Evolutionary conservation across 768 basidiomycete species (phyloP).

Genomic region (Lentinula sp.): DNA sequence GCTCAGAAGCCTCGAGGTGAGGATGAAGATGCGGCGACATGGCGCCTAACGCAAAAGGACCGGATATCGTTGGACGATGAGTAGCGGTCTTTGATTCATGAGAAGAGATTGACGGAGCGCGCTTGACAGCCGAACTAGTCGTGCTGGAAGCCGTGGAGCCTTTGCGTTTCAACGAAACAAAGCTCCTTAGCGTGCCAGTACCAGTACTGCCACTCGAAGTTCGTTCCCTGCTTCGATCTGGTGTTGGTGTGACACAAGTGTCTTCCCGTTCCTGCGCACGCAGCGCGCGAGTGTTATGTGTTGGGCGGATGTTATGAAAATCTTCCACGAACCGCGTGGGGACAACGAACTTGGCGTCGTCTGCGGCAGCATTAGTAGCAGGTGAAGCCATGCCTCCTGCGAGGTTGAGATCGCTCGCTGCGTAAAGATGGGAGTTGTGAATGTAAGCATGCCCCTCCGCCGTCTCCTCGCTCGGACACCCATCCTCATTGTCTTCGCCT

Average conservation of each 20-base stretch:
- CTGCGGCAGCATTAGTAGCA: not conserved
- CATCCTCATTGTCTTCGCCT: slow-evolving; percentile 1
- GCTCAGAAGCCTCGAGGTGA: slow-evolving; percentile 4
- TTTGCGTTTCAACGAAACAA: slow-evolving; percentile 4
- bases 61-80: slow-evolving; percentile 33
- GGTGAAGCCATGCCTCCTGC: not conserved
- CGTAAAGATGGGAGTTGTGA: slow-evolving; percentile 6
- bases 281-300: not conserved
- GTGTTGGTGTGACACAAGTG: slow-evolving; percentile 17
- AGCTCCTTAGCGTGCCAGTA: slow-evolving; percentile 3
- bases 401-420: not conserved
- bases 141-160: not conserved
- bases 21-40: slow-evolving; percentile 8
- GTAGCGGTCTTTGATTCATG: not conserved
- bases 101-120: not conserved
- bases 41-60: slow-evolving; percentile 39
- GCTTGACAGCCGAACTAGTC: not conserved
- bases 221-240: slow-evolving; percentile 18
- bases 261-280: slow-evolving; percentile 13
- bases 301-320: not conserved
- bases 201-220: slow-evolving; percentile 4
- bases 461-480: not conserved
- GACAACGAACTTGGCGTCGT: not conserved
- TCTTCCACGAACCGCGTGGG: not conserved
- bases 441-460: slow-evolving; percentile 1